phyloP scores from a whole-genome alignment of 306 rosid genomes.

The Cucurbita moschata region DNA sequence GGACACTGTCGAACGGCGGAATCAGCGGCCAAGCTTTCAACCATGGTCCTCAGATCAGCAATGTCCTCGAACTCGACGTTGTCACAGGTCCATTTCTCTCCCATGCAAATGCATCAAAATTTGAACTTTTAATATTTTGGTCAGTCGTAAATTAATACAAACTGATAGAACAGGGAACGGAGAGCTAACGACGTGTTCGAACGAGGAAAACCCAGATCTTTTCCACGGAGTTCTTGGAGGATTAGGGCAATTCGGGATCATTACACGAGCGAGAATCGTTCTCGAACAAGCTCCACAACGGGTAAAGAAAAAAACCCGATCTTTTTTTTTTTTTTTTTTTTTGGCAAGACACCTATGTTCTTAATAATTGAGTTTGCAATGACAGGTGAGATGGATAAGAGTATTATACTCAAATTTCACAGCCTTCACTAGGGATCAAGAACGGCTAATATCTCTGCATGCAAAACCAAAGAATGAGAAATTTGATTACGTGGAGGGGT shows the following conservation, averaged over 20 bases:
- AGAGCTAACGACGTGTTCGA: conserved; percentile 68
- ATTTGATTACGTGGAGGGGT: conserved; percentile 90
- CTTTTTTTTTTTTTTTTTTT: not conserved
- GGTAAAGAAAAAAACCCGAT: conserved; percentile 19
- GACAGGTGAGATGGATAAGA: conserved; percentile 86
- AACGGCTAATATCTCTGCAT: conserved; percentile 70
- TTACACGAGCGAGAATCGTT: conserved; percentile 82
- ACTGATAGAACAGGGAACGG: conserved; percentile 53
- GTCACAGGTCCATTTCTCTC: conserved; percentile 45
- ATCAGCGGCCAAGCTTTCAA: conserved; percentile 91
- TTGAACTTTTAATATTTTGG: too few species aligned
- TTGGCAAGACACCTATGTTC: not conserved
- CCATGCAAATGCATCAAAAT: not conserved
- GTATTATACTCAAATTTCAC: conserved; percentile 69
- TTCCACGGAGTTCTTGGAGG: conserved; percentile 93
- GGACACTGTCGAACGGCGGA: conserved; percentile 88
- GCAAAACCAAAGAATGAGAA: conserved; percentile 33
- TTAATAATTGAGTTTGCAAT: not conserved
- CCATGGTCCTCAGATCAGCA: conserved; percentile 82
- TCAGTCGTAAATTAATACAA: not conserved
- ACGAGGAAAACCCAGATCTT: conserved; percentile 52
- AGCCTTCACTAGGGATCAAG: conserved; percentile 60
- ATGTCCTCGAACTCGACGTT: conserved; percentile 68
- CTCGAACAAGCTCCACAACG: conserved; percentile 78
- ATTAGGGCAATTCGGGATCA: conserved; percentile 95